phyloP scores from a whole-genome alignment of 768 basidiomycete species.

The Tylopilus plumbeoviolaceoides region DNA sequence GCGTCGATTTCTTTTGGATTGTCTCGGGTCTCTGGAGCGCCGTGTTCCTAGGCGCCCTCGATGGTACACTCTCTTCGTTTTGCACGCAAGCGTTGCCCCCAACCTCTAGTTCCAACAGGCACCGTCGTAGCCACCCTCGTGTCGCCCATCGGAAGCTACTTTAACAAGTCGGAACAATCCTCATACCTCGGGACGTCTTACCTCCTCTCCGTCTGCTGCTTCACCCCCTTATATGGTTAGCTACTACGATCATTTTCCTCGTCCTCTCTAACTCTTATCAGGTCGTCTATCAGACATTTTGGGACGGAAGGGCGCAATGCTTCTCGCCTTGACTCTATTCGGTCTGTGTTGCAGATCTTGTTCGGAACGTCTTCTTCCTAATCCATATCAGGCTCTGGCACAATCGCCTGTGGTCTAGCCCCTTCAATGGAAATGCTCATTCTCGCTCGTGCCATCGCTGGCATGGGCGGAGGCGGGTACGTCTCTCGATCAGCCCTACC shows the following conservation, averaged over 20 bases:
- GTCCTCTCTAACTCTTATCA: conserved; percentile 32
- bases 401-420: conserved; percentile 81
- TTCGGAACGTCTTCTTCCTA: conserved; percentile 13
- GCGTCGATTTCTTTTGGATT: conserved; percentile 61
- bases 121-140: conserved; percentile 86
- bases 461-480: conserved; percentile 90
- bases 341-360: conserved; percentile 41
- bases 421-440: conserved; percentile 83
- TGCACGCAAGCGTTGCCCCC: background rate
- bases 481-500: conserved; percentile 26
- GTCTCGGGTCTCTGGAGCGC: conserved; percentile 77
- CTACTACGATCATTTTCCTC: conserved; percentile 9
- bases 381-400: conserved; percentile 61
- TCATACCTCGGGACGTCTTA: conserved; percentile 90
- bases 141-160: conserved; percentile 82
- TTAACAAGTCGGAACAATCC: conserved; percentile 72
- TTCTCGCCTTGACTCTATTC: conserved; percentile 80
- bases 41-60: conserved; percentile 80
- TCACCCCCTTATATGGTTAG: conserved; percentile 84
- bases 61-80: conserved; percentile 48
- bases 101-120: conserved; percentile 33
- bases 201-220: conserved; percentile 84
- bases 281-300: conserved; percentile 82
- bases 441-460: conserved; percentile 77
- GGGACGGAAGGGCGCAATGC: conserved; percentile 82